Base-by-base conservation (phyloP, 139 green algal species). In the Desmodesmus armatus region DNA sequence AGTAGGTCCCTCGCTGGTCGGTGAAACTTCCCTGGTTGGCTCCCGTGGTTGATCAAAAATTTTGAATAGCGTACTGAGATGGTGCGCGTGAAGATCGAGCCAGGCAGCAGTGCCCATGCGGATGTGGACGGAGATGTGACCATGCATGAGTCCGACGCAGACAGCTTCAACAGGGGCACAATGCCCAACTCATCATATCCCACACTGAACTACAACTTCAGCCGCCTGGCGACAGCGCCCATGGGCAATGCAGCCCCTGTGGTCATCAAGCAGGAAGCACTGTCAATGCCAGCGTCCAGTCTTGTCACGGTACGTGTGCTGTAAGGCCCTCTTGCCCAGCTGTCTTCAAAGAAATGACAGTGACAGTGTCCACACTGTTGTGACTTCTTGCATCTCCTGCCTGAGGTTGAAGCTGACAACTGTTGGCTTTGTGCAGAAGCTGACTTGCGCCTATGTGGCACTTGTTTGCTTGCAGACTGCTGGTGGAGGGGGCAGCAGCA, bases 201-300 rank as follows among this genome's bases (percentile, higher is more conserved):
- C 96, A 71, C 80, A 82, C 67, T 31, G 88, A 76, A 66, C 37
- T 75, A 81, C 66, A 85, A 85, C 60, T 43, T 80, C 3, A 75
- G 37, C 6, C 63, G 60, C 51, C 86, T 86, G 67, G 37, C 62
- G 1, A 86, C 81, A 80, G 71, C 86, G 44, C 69, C 86, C n/a
- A 95, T 95, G 93, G 90, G 89, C 78, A 96, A 96, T 63, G 93
- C 91, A 29, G 92, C 91, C 15, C 93, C 92, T 2, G 88, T 94
- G 33, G 86, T 95, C 62, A 81, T 91, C 41, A 74, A 82, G 82
- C 69, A 87, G 55, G 66, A 87, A 29, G 49, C 60, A 44, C 69
- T 53, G 76, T 53, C 76, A 25, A 65, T 9, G 29, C 35, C 76
- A 35, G 44, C 41, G 3, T 55, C 76, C 13, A 75, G 51, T 69